Evolutionary conservation across 192 early-diverging fungal genomes (phyloP).

Genomic region (Coemansia sp.): DNA sequence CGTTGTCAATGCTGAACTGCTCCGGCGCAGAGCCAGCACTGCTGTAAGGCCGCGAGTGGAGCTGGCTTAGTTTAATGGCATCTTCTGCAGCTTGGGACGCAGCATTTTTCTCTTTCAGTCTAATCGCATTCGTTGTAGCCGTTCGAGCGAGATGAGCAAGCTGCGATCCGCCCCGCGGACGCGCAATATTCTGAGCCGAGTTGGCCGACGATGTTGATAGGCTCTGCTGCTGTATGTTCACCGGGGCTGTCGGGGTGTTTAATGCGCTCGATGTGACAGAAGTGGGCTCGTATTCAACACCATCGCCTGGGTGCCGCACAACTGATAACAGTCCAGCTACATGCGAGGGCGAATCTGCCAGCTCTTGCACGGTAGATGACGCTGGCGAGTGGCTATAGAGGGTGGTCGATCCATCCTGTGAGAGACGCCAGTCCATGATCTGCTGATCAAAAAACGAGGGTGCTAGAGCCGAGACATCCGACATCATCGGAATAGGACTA

Average conservation of each 20-base stretch:
- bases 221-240: constrained; percentile 10
- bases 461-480: not conserved
- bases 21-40: constrained; percentile 48
- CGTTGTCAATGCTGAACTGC: constrained; percentile 34
- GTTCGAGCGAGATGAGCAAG: constrained; percentile 46
- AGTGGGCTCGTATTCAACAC: not conserved
- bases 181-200: constrained; percentile 16
- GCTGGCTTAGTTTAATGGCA: not conserved
- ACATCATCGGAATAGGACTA: not conserved
- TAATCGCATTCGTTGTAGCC: constrained; percentile 53
- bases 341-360: not conserved
- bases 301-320: not conserved
- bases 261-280: constrained; percentile 12
- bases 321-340: not conserved
- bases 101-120: constrained; percentile 38
- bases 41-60: not conserved
- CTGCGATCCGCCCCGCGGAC: constrained; percentile 53
- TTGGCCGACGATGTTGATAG: constrained; percentile 6
- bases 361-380: constrained; percentile 12
- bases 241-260: constrained; percentile 3
- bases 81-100: constrained; percentile 6
- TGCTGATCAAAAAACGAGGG: constrained; percentile 29
- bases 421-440: constrained; percentile 40
- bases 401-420: constrained; percentile 26
- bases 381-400: constrained; percentile 19